Conservation (phyloP, 2,329 filamentous ascomycete species). For the Penicillium sclerotiorum region DNA sequence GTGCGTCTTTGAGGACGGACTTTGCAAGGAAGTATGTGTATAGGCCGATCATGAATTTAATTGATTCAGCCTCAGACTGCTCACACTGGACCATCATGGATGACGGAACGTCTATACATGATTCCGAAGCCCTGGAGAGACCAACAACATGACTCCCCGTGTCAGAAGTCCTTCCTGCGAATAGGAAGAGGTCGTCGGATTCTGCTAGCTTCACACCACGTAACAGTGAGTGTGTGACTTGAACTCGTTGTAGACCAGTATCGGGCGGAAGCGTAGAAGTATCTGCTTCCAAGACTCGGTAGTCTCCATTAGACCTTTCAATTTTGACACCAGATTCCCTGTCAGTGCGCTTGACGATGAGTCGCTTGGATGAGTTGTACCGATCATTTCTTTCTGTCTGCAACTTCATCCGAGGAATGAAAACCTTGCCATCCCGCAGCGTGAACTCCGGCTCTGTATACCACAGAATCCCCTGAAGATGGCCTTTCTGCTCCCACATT, state of each 20-base stretch:
- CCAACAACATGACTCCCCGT: slow-evolving; percentile 10
- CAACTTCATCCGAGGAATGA: slow-evolving; percentile 34
- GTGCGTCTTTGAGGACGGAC: slow-evolving; percentile 10
- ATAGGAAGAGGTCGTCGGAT: slow-evolving; percentile 14
- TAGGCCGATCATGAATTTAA: slow-evolving; percentile 14
- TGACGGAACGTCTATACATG: slow-evolving; percentile 12
- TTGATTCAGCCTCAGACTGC: slow-evolving; percentile 7
- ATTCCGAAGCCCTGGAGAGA: slow-evolving; percentile 14
- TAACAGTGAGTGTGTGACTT: slow-evolving; percentile 16
- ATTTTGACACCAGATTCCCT: slow-evolving; percentile 10
- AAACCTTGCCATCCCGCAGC: slow-evolving; percentile 23
- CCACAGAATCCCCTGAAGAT: slow-evolving; percentile 27
- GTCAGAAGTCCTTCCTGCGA: slow-evolving; percentile 9
- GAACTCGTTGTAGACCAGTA: slow-evolving; percentile 5
- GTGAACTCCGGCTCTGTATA: slow-evolving; percentile 32
- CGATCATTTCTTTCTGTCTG: slow-evolving; percentile 20
- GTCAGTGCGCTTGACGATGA: slow-evolving; percentile 19
- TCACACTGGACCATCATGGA: slow-evolving; percentile 9
- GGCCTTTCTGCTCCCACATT: slow-evolving; percentile 17
- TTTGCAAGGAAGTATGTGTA: slow-evolving; percentile 17
- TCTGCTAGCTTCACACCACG: slow-evolving; percentile 14
- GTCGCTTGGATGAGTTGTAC: slow-evolving; percentile 27
- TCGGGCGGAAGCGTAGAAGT: not conserved
- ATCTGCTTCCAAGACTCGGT: slow-evolving; percentile 13
- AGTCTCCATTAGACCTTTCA: slow-evolving; percentile 5